A percentile compares a stretch with the other conserved stretches of the same genome.
These are phyloP conservation scores for Rosa multiflora DNA, from an alignment of 306 rosid genomes.

Conservation along the genomic window DNA sequence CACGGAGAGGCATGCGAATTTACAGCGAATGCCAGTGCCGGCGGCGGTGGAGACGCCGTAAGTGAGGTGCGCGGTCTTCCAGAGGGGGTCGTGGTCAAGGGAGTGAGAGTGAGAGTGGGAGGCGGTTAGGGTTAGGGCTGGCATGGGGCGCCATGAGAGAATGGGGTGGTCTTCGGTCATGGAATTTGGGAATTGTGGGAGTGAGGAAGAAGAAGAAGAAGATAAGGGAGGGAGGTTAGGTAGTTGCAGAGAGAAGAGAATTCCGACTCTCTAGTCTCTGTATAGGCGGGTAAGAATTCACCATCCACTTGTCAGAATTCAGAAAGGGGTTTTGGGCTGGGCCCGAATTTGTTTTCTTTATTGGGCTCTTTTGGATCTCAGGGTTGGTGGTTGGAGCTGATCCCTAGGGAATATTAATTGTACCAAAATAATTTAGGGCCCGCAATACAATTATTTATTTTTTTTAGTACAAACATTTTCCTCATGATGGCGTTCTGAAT, in stretches of 20 bases:
- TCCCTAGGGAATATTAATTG: no score
- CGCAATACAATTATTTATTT: no score
- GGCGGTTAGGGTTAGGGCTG: conserved; percentile 40
- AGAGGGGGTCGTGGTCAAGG: conserved; percentile 30
- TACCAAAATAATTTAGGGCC: no score
- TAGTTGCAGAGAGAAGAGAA: conserved; percentile 3
- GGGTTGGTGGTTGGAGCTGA: no score
- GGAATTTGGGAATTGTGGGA: neutral
- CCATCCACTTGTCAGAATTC: neutral
- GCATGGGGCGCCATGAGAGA: conserved; percentile 49
- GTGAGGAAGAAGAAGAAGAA: conserved; percentile 7
- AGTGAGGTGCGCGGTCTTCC: conserved; percentile 31
- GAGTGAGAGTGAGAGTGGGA: conserved; percentile 15
- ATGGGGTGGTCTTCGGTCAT: conserved; percentile 40
- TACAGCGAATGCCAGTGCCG: conserved; percentile 23
- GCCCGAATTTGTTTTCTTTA: neutral
- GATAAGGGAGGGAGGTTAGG: conserved; percentile 16
- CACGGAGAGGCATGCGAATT: conserved; percentile 69
- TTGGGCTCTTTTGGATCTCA: neutral
- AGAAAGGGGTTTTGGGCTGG: neutral
- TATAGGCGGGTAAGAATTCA: conserved; percentile 15
- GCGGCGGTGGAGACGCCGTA: neutral
- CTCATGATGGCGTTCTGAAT: no score
- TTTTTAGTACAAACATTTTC: no score
- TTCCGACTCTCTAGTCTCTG: neutral